Base-by-base conservation (phyloP, 2,329 filamentous ascomycete genomes). In the Talaromyces sp. region DNA sequence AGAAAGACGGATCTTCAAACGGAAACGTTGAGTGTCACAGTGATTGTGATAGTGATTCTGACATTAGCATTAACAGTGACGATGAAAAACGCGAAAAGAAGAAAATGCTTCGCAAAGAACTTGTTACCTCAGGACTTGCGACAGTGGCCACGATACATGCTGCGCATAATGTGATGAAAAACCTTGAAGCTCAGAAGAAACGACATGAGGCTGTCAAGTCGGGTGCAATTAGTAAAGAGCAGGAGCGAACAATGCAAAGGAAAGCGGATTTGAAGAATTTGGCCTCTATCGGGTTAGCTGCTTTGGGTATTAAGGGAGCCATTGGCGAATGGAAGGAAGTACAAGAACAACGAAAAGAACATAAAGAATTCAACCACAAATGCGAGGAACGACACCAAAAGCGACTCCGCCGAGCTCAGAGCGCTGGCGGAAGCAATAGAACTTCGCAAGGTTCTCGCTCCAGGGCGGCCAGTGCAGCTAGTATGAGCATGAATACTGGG, bases 121-220 rank as follows among this genome's bases (percentile, higher is more conserved):
- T 89, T 72, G 74, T 90, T 68, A 89, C 87, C 69, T 85, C 87
- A 63, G 87, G 88, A 68, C 79, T 90, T 65, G 88, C 88, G 62
- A 87, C 86, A 65, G 84, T 90, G 66, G 88, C 88, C 43, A 90
- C 88, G 33, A 88, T 90, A 67, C 87, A 90, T 76, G 88, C 88
- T 27, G 88, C 86, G 14, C 87, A 90, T 73, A 84, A 82, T 67
- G 81, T 90, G 63, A 87, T 88, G 76, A 81, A 83, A 68, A 85
- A 84, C 71, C 83, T 89, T 79, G 85, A 88, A 69, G 87, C 87
- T 66, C 84, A 87, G 64, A 84, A 89, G 68, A 63, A 83, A 86
- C 69, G 82, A 87, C 58, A 82, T 82, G 72, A 82, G 84, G 70
- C 78, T 85, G 62, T 90, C n/a, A 78, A 81, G 35, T 84, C 89